Conservation (phyloP, 345 rosid species). For the Excoecaria cochinchinensis region DNA sequence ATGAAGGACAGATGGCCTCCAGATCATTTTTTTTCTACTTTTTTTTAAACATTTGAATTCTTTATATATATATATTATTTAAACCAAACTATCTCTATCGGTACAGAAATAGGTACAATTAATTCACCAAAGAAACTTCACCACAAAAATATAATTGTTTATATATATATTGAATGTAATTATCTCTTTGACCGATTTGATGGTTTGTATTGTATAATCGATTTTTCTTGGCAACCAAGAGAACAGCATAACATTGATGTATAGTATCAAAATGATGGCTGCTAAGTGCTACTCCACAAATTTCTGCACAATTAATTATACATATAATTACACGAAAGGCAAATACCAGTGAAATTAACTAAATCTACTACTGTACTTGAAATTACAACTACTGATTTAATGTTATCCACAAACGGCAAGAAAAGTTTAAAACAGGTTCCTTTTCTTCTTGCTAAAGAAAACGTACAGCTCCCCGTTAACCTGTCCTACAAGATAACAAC, state of each 20-base stretch:
- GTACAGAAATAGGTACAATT: no score
- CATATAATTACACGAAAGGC: no score
- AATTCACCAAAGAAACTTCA: no score
- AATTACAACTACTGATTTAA: no score
- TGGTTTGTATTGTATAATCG: no score
- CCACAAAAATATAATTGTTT: no score
- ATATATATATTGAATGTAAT: no score
- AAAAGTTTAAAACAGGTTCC: not conserved
- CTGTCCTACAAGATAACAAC: not conserved
- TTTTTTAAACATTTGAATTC: not conserved
- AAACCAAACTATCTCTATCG: no score
- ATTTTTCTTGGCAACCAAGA: not conserved
- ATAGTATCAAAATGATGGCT: not conserved
- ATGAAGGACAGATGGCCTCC: conserved; percentile 26
- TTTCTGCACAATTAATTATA: not conserved
- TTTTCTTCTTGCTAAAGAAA: conserved; percentile 1
- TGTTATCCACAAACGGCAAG: no score
- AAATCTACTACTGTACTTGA: not conserved
- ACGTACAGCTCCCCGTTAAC: not conserved
- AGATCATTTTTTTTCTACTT: not conserved
- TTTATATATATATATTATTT: no score
- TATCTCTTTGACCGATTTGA: no score
- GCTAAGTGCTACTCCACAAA: not conserved
- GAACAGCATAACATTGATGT: not conserved
- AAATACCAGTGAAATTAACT: no score